Percentiles rank a stretch among this genome's conserved stretches.
phyloP scores from a whole-genome alignment of 257 asterid species.

The Solanum piurae region DNA sequence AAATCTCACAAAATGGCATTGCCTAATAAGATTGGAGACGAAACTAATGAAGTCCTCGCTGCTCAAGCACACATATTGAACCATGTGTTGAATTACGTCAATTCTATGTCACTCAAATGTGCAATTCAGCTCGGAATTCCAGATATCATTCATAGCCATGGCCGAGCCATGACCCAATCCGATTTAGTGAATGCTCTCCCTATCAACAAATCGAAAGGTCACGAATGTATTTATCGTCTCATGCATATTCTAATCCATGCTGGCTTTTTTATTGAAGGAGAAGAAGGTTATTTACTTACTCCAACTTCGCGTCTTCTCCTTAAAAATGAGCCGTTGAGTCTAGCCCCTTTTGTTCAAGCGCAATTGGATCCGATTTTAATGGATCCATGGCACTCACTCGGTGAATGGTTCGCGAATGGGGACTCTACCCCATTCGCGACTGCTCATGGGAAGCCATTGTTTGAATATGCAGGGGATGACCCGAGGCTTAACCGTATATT shows the following conservation, averaged over 20 bases:
- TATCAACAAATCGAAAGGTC: too few relatives aligned
- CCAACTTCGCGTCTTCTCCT: not conserved
- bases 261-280: not conserved
- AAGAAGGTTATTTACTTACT: not conserved
- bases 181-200: slow-evolving; percentile 4
- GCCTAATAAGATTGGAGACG: not conserved
- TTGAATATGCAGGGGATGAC: not conserved
- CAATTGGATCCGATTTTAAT: not conserved
- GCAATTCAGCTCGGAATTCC: slow-evolving; percentile 13
- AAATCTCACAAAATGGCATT: not conserved
- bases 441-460: not conserved
- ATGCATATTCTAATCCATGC: slow-evolving; percentile 4
- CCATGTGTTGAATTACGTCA: slow-evolving; percentile 3
- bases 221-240: not conserved
- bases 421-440: not conserved
- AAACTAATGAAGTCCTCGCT: not conserved
- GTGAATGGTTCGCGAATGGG: not conserved
- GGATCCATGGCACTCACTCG: not conserved
- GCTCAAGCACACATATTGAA: slow-evolving; percentile 20
- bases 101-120: slow-evolving; percentile 12
- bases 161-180: not conserved
- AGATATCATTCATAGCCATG: slow-evolving; percentile 7
- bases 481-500: not conserved
- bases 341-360: not conserved
- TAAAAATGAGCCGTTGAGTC: not conserved